These are phyloP conservation scores for Curvularia verruculosa DNA, from an alignment of 2,329 filamentous ascomycete species.

Conservation along the genomic window DNA sequence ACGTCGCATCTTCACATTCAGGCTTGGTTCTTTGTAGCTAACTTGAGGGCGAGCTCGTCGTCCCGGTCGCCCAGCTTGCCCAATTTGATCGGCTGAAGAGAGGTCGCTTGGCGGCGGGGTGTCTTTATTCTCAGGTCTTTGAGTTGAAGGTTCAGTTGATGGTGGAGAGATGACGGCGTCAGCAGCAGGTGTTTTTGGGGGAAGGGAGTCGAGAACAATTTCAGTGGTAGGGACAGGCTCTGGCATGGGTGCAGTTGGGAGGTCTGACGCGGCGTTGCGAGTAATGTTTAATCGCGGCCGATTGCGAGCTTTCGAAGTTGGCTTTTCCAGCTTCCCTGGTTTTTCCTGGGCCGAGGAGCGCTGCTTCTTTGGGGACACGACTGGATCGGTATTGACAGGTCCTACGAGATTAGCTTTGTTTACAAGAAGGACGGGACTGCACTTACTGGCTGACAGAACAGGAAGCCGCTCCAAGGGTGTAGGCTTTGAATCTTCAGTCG, in stretches of 20 bases:
- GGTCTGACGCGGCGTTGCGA: slow-evolving; percentile 30
- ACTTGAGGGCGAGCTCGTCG: slow-evolving; percentile 55
- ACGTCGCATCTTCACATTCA: slow-evolving; percentile 57
- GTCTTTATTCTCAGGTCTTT: slow-evolving; percentile 46
- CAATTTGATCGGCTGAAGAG: slow-evolving; percentile 41
- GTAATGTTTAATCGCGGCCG: slow-evolving; percentile 35
- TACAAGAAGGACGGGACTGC: slow-evolving; percentile 11
- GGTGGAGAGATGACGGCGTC: slow-evolving; percentile 53
- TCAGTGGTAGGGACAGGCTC: slow-evolving; percentile 35
- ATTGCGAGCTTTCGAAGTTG: slow-evolving; percentile 27
- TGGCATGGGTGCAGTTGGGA: slow-evolving; percentile 28
- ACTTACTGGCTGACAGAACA: slow-evolving; percentile 53
- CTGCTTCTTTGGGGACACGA: slow-evolving; percentile 52
- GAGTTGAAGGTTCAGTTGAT: slow-evolving; percentile 51
- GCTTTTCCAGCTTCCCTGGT: slow-evolving; percentile 34
- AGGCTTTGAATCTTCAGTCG: slow-evolving; percentile 25
- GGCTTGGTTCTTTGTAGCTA: slow-evolving; percentile 57
- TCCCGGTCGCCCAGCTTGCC: slow-evolving; percentile 48
- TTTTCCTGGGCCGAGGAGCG: slow-evolving; percentile 34
- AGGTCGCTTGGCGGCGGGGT: slow-evolving; percentile 54
- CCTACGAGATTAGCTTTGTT: slow-evolving; percentile 46
- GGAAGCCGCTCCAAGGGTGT: slow-evolving; percentile 41
- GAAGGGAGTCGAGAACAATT: slow-evolving; percentile 45
- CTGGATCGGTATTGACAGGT: slow-evolving; percentile 56
- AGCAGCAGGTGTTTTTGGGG: slow-evolving; percentile 48